Evolutionary conservation across 345 rosid species (phyloP), one percentile per base, ranked within the genome.

Genomic region (Acer campestre): DNA sequence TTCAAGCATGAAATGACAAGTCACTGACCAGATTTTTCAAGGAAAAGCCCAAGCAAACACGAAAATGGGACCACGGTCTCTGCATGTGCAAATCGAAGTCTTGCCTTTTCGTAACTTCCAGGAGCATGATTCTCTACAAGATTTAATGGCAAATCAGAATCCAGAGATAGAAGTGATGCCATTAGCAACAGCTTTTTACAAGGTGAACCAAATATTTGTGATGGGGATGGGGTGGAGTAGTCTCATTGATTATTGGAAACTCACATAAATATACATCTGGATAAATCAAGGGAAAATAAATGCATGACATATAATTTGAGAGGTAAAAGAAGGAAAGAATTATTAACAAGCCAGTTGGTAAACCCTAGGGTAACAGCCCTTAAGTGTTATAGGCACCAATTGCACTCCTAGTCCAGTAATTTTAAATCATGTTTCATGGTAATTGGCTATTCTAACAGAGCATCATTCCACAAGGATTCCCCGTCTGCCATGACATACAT

Each of bases 31-130:
- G 95, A 83, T 82, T 84, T 91, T 79, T 91, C 89, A 58, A 96
- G 98, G 86, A 92, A 96, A 76, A 92, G 98, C 48, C 99, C 99
- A 75, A 96, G 98, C 75, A 94, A 89, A 83, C 99, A 96, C 75
- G 98, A 83, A 76, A 96, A 96, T 7, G 98, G 98, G 79, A 96
- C 90, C 82, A 96, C 89, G 25, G 99, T 96, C 85, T 96, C 98
- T 0, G 97, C 99, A 89, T 92, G 99, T 5, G 99, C 99, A 85
- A 96, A 92, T 31, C 94, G 89, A 84, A 94, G 90, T 82, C 98
- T 90, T 58, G 94, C 98, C 87, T 91, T 94, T 75, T 92, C 99
- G 61, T 81, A 91, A 84, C 94, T 94, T 78, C 99, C 98, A 38
- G 92, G 86, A 77, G 90, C 78, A 74, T 74, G 91, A 38, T 92